Evolutionary conservation across 2,329 filamentous ascomycete species (phyloP), one percentile per base, ranked within the genome.

Genomic region (Fusarium equiseti): DNA sequence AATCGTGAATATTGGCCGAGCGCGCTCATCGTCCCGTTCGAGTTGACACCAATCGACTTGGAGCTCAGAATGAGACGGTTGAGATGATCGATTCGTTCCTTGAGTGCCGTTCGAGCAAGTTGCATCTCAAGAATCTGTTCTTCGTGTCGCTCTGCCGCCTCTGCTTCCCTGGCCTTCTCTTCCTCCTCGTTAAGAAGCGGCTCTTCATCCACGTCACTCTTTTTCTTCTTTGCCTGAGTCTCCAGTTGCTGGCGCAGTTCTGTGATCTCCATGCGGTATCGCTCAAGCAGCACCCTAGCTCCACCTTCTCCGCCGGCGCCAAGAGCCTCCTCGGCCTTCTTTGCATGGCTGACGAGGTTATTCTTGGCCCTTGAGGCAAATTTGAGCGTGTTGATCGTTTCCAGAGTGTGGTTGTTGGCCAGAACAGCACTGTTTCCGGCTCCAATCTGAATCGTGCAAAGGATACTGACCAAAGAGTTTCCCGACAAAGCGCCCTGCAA

Each of bases 71-170:
- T 98, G 52, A 99, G 85, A 50, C 95, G 91, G 81, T 98, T 99
- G 49, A 99, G 86, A 80, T 99, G 96, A 78, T 98, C 95, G 75
- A 99, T 99, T 31, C 96, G 91, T 83, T 99, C 96, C 80, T 98
- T 99, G 58, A 99, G 83, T 1, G 96, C 96, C 1, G 96, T 99
- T 44, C 96, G 90, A 32, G 96, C 96, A 49, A 99, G 87, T 79
- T 99, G 96, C 93, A 99, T 98, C 81, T 99, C 96, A 58, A 99
- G 86, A 88, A 99, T 95, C 80, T 99, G 96, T 82, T 98, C 96
- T 78, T 98, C 95, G 73, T 98, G 96, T 42, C 94, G 90, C 72
- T 93, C 89, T 72, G 94, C 91, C 10, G 92, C 92, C 80, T 98
- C 93, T 73, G 91, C 89, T 78, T 96, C 91, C 20, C 90, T 86